phyloP scores from a whole-genome alignment of 75 land plant genomes.

The Picea sitchensis region DNA sequence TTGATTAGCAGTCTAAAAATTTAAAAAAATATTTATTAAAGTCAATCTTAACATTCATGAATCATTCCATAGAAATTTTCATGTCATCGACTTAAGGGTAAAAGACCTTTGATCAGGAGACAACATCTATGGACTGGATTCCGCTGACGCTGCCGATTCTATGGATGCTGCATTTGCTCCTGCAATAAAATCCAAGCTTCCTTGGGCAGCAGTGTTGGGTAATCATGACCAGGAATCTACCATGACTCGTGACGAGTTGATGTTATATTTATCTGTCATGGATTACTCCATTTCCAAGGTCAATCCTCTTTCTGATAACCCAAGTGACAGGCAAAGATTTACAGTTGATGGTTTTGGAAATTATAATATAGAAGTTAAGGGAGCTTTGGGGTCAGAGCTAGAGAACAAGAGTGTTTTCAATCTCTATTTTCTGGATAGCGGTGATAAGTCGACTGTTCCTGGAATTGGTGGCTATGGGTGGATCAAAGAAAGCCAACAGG shows the following conservation, averaged over 20 bases:
- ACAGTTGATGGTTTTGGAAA: conserved; percentile 86
- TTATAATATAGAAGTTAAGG: conserved; percentile 66
- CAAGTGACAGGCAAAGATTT: neutral
- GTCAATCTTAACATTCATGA: neutral
- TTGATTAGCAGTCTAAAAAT: neutral
- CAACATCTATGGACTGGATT: conserved; percentile 66
- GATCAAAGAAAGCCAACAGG: conserved; percentile 83
- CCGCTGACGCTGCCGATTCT: conserved; percentile 77
- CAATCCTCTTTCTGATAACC: conserved; percentile 33
- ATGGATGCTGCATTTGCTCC: conserved; percentile 70
- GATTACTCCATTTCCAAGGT: conserved; percentile 76
- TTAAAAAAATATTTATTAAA: too few relatives aligned
- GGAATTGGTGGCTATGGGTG: conserved; percentile 72
- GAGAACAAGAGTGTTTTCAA: conserved; percentile 68
- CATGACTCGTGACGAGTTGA: conserved; percentile 59
- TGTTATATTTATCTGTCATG: conserved; percentile 63
- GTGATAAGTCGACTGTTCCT: conserved; percentile 57
- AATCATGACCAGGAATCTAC: conserved; percentile 97
- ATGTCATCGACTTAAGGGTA: neutral
- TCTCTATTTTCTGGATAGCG: conserved; percentile 89
- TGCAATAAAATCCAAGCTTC: conserved; percentile 59
- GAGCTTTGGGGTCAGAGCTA: conserved; percentile 56
- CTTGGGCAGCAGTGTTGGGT: conserved; percentile 96
- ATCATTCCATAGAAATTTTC: too few relatives aligned
- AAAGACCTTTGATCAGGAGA: conserved; percentile 53